phyloP scores from a whole-genome alignment of 768 basidiomycete species.

The Termitomyces sp. region DNA sequence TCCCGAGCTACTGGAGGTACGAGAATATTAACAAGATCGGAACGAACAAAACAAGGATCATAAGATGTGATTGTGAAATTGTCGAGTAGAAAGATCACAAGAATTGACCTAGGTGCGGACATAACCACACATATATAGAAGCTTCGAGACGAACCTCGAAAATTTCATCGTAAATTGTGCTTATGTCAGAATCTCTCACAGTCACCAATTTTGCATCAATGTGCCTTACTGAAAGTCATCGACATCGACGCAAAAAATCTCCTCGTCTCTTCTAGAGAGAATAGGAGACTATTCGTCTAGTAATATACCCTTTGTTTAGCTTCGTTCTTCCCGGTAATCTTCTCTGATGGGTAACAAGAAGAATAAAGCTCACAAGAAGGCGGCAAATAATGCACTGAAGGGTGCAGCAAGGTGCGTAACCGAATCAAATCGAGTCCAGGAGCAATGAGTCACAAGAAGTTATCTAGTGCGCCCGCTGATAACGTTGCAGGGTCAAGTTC shows the following conservation, averaged over 20 bases:
- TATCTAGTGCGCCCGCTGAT: conserved; percentile 3
- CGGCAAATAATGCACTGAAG: conserved; percentile 11
- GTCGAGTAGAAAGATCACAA: neutral
- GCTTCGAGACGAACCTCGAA: neutral
- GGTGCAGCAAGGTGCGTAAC: conserved; percentile 11
- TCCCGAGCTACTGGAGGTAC: too few relatives aligned
- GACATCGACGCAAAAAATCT: neutral
- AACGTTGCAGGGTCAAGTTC: conserved; percentile 15
- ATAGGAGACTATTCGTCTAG: neutral
- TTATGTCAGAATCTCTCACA: conserved; percentile 1
- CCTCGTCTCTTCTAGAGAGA: neutral
- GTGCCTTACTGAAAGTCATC: neutral
- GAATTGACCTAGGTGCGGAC: neutral
- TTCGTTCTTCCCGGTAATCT: neutral
- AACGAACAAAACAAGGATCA: too few relatives aligned
- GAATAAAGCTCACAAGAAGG: conserved; percentile 19
- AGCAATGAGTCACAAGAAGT: neutral
- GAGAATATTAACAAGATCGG: too few relatives aligned
- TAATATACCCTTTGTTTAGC: conserved; percentile 10
- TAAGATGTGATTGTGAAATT: neutral
- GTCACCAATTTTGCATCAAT: neutral
- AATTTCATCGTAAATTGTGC: neutral
- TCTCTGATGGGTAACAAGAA: conserved; percentile 21
- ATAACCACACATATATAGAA: neutral
- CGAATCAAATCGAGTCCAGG: neutral